Evolutionary conservation across 2,329 filamentous ascomycete genomes (phyloP).

Genomic region (Hymenoscyphus repandus): DNA sequence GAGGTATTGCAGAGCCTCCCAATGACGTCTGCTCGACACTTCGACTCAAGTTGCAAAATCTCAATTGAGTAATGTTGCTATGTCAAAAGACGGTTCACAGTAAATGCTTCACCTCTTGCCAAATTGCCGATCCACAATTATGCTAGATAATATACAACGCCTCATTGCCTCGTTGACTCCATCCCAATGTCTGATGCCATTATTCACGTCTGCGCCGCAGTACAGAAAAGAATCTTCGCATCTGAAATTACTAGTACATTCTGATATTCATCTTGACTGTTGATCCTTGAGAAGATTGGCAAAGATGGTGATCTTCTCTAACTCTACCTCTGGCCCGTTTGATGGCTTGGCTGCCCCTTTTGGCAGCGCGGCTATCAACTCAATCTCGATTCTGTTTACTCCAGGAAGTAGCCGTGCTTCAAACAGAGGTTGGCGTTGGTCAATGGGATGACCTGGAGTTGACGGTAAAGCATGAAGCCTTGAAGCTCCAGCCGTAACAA

Average conservation of each 20-base stretch:
- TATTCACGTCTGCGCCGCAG: not conserved
- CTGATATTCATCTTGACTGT: conserved; percentile 5
- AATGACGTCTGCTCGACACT: too few relatives aligned
- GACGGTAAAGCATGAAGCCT: too few relatives aligned
- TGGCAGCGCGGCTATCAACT: conserved; percentile 67
- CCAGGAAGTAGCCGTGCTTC: conserved; percentile 68
- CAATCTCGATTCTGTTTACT: conserved; percentile 73
- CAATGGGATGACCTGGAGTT: conserved; percentile 51
- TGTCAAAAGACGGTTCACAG: too few relatives aligned
- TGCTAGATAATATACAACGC: conserved; percentile 7
- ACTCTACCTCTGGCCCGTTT: conserved; percentile 60
- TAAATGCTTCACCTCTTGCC: not conserved
- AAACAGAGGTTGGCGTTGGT: conserved; percentile 61
- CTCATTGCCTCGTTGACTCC: not conserved
- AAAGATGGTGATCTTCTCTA: conserved; percentile 74
- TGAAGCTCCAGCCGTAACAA: conserved; percentile 58
- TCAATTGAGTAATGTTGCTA: too few relatives aligned
- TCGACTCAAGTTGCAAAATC: too few relatives aligned
- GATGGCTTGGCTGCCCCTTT: conserved; percentile 49
- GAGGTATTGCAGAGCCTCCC: too few relatives aligned
- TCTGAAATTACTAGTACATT: conserved; percentile 6
- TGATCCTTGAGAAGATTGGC: conserved; percentile 50
- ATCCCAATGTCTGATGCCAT: not conserved
- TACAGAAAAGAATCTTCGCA: not conserved
- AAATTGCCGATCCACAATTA: not conserved